Conservation (phyloP, 495 filamentous ascomycete species). For the Xylaria nigripes region DNA sequence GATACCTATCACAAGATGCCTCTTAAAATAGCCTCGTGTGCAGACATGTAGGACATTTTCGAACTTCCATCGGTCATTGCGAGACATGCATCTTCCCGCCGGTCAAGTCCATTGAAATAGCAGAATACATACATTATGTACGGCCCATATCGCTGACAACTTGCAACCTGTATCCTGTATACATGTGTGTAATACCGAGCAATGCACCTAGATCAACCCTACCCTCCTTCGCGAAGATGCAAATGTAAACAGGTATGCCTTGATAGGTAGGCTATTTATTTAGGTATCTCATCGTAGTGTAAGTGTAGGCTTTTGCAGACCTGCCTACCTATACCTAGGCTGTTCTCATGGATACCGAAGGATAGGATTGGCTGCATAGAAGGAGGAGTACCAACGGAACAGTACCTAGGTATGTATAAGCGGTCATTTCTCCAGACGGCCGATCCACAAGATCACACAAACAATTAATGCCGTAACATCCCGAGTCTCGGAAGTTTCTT, state of each 20-base stretch:
- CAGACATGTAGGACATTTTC: neutral
- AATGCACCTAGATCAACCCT: neutral
- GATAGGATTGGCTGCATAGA: too few species aligned
- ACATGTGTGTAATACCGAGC: neutral
- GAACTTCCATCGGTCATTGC: conserved; percentile 7
- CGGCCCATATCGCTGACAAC: neutral
- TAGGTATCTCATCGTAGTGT: too few species aligned
- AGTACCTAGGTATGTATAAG: too few species aligned
- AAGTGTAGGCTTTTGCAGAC: neutral
- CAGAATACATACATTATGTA: neutral
- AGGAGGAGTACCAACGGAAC: too few species aligned
- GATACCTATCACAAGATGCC: neutral
- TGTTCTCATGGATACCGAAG: too few species aligned
- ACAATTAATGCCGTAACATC: neutral
- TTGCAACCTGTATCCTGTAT: neutral
- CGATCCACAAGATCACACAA: neutral
- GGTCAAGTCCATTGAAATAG: neutral
- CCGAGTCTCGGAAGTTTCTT: neutral
- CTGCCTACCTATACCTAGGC: neutral
- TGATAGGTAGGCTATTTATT: conserved; percentile 2
- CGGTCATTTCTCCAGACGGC: neutral
- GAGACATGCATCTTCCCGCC: conserved; percentile 11
- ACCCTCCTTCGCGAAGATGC: neutral
- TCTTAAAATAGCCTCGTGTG: neutral
- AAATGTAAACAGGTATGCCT: neutral